A percentile compares a stretch with the other conserved stretches of the same genome.
Conservation (phyloP, 164 flowering plant genomes). For the Platanus orientalis region DNA sequence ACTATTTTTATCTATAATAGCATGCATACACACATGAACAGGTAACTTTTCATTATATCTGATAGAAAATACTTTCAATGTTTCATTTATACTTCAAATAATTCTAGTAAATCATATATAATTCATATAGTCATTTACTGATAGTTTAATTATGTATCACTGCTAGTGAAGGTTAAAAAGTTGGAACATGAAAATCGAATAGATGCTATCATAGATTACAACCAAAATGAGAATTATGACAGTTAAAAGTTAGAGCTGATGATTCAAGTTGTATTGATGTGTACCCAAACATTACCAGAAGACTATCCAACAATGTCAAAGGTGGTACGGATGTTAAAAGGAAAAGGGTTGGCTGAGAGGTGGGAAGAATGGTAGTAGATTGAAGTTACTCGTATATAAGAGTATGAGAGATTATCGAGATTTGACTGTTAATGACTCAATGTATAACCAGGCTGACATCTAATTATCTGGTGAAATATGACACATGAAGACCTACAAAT, state of each 20-base stretch:
- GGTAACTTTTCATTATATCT: neutral
- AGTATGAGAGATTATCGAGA: slow-evolving; percentile 55
- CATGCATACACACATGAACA: too few species aligned
- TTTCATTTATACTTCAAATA: too few species aligned
- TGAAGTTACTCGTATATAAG: slow-evolving; percentile 55
- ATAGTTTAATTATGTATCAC: neutral
- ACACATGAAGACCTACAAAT: too few species aligned
- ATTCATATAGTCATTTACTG: too few species aligned
- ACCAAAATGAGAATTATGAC: slow-evolving; percentile 34
- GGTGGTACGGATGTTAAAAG: slow-evolving; percentile 79
- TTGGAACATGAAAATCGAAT: slow-evolving; percentile 58
- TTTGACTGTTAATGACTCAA: slow-evolving; percentile 60
- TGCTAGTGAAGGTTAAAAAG: slow-evolving; percentile 54
- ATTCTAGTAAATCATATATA: too few species aligned
- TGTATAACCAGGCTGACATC: slow-evolving; percentile 54
- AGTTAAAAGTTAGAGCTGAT: slow-evolving; percentile 60
- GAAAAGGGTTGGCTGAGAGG: slow-evolving; percentile 71
- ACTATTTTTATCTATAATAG: too few species aligned
- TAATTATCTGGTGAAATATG: slow-evolving; percentile 79
- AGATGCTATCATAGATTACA: slow-evolving; percentile 60
- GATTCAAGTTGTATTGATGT: slow-evolving; percentile 67
- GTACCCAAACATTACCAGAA: slow-evolving; percentile 64
- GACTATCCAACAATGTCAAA: slow-evolving; percentile 78
- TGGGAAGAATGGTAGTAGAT: slow-evolving; percentile 78
- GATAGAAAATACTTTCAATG: too few species aligned